Base-by-base conservation (phyloP, 1,284 basidiomycete genomes). In the Takashimella koratensis region DNA sequence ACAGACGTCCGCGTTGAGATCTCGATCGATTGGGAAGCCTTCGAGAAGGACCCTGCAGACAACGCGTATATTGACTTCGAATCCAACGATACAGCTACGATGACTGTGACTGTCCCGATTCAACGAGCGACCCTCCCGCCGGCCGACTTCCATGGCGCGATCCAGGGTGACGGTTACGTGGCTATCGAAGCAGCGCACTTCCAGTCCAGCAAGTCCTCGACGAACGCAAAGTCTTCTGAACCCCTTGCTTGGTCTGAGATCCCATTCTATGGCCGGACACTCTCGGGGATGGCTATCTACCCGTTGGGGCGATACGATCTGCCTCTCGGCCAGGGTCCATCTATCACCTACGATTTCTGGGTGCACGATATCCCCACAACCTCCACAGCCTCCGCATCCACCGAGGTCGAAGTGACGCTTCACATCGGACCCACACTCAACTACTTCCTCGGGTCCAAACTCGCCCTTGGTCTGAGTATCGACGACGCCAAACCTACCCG, bases 161-260 rank as follows among this genome's bases (percentile, higher is more conserved):
- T 86, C 20, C 82, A 86, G 63, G 82, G 82, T 13, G 80, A 81
- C 47, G 83, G 84, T 10, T 81, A 79, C 16, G 77, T 87, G 42
- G 82, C 83, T 1, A 84, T 86, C 40, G 84, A 87, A 62, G 85
- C 84, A 11, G 80, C 78, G 2, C 84, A 86, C 65, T 73, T 80
- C 0, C 68, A 77, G 16, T 76, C 81, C 16, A 84, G 83, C 65
- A 81, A 78, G 2, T 71, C 79, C 5, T 47, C 57, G 3, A 49
- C 43, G 16, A 39, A 40, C 12, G 56, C 51, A 6, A 24, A 22
- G 5, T 36, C 23, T 16, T 81, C 82, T 5, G 71, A 75, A 27
- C 80, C 80, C 8, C 76, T 84, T 25, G 67, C 78, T 2, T 86
- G 85, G 84, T 78, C 76, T 13, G 79, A 82, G 41, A 70, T 86